Evolutionary conservation across 805 yeast genomes (phyloP).

Genomic region (Komagataella ulmi): DNA sequence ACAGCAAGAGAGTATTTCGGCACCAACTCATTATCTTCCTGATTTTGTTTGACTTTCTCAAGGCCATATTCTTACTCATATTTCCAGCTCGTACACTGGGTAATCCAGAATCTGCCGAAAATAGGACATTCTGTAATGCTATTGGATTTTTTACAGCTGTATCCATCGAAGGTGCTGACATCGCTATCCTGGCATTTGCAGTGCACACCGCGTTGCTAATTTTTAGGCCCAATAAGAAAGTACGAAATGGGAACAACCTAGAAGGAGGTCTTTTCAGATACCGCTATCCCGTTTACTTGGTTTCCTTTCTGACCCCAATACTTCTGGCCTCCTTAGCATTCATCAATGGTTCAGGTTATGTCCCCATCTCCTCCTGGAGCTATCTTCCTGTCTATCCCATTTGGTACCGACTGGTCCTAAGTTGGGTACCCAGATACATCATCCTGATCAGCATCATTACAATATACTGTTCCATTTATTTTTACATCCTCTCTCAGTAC

Average conservation of each 20-base stretch:
- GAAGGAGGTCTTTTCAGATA: conserved; percentile 67
- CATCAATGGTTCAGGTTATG: conserved; percentile 39
- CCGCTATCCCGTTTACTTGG: conserved; percentile 43
- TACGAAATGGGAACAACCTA: conserved; percentile 21
- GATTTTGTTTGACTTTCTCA: conserved; percentile 60
- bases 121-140: conserved; percentile 36
- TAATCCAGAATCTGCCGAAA: conserved; percentile 5
- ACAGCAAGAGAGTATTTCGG: conserved; percentile 45
- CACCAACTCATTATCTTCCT: conserved; percentile 60
- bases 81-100: conserved; percentile 31
- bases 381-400: conserved; percentile 59
- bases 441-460: conserved; percentile 48
- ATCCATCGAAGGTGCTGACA: conserved; percentile 75
- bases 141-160: conserved; percentile 75
- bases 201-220: conserved; percentile 68
- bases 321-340: conserved; percentile 64
- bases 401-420: conserved; percentile 61
- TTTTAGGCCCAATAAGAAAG: conserved; percentile 43
- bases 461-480: conserved; percentile 59
- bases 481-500: conserved; percentile 56
- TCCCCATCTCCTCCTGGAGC: conserved; percentile 62
- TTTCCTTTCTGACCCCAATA: conserved; percentile 48
- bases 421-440: conserved; percentile 74
- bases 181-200: conserved; percentile 74
- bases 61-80: conserved; percentile 53